phyloP scores from a whole-genome alignment of 768 basidiomycete species.

The Trametes cinnabarina region DNA sequence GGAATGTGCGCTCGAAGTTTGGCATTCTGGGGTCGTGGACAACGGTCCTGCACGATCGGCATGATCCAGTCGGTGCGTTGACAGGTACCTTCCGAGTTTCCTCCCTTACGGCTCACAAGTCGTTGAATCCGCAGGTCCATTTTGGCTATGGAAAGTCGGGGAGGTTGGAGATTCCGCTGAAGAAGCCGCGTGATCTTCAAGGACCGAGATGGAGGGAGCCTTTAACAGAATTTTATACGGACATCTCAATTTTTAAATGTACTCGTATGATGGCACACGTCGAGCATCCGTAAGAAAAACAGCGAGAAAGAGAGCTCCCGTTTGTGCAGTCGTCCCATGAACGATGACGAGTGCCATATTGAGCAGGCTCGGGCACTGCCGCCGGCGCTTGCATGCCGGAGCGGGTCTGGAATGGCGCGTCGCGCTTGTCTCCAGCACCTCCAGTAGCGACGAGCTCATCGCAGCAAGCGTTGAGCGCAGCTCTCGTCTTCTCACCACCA shows the following conservation, averaged over 20 bases:
- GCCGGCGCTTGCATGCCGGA: background rate
- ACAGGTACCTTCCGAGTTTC: no score
- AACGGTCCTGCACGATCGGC: constrained; percentile 44
- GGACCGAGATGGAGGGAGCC: no score
- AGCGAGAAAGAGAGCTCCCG: no score
- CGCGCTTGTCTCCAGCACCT: background rate
- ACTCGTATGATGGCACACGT: no score
- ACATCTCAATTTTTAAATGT: no score
- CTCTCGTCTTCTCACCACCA: constrained; percentile 10
- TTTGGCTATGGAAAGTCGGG: constrained; percentile 29
- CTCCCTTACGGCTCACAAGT: background rate
- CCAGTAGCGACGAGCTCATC: constrained; percentile 3
- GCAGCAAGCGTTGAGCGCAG: constrained; percentile 4
- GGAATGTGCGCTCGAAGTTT: constrained; percentile 54
- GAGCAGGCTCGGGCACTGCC: background rate
- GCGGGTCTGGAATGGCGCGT: background rate
- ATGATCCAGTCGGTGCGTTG: constrained; percentile 48
- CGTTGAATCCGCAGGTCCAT: constrained; percentile 24
- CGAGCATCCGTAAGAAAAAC: no score
- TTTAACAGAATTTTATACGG: no score
- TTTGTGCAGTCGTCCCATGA: no score
- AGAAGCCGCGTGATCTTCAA: background rate
- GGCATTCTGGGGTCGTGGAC: constrained; percentile 60
- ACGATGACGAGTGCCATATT: background rate
- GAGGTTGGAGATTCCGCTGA: background rate